These are phyloP conservation scores for Linum lewisii DNA, from an alignment of 345 rosid species.

Conservation along the genomic window DNA sequence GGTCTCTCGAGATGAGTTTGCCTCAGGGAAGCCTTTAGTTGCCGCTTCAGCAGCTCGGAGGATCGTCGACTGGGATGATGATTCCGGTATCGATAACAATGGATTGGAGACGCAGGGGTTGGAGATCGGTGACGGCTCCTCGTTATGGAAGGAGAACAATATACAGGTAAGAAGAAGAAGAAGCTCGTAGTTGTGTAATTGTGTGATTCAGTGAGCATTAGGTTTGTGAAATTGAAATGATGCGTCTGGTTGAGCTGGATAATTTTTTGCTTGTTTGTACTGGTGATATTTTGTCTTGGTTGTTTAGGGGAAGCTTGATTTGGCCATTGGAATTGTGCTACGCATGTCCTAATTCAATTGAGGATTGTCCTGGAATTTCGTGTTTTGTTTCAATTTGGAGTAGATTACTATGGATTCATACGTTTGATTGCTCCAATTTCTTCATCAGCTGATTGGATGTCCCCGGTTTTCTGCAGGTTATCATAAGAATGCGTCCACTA, in stretches of 20 bases:
- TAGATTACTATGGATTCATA: background rate
- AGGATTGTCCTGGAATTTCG: background rate
- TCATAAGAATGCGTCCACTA: constrained; percentile 82
- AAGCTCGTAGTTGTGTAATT: background rate
- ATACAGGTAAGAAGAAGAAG: constrained; percentile 49
- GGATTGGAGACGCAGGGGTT: constrained; percentile 38
- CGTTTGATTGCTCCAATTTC: background rate
- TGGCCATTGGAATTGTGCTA: too few relatives aligned
- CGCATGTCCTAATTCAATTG: background rate
- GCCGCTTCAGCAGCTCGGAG: constrained; percentile 30
- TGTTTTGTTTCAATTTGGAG: background rate
- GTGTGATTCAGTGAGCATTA: background rate
- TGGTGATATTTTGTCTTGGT: background rate
- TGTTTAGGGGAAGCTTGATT: too few relatives aligned
- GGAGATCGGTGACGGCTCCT: constrained; percentile 77
- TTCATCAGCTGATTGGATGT: too few relatives aligned
- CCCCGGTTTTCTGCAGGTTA: constrained; percentile 38
- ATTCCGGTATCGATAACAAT: constrained; percentile 16
- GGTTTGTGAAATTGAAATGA: background rate
- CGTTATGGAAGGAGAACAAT: constrained; percentile 92
- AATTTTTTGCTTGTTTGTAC: background rate
- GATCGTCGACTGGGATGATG: constrained; percentile 35
- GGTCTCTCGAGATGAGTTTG: constrained; percentile 25
- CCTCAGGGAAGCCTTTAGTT: constrained; percentile 16
- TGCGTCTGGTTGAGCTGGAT: too few relatives aligned